Evolutionary conservation across 2,329 filamentous ascomycete species (phyloP), one percentile per base, ranked within the genome.

Genomic region (Talaromyces sp.): DNA sequence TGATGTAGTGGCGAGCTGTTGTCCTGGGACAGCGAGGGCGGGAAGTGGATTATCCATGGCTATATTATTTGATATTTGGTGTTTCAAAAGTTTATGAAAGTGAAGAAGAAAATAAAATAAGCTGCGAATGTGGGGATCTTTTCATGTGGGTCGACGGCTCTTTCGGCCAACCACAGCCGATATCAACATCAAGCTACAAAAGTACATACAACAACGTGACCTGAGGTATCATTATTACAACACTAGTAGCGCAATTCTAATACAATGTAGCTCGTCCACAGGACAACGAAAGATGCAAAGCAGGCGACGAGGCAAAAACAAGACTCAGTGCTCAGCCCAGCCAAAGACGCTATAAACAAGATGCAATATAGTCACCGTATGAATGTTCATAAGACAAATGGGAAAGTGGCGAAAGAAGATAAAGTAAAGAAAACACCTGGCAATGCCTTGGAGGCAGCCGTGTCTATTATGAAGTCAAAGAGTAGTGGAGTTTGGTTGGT

Each of bases 1-100:
- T 63, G 85, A 82, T 19, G 84, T 79, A 19, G 89, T 80, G 35
- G 91, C 93, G 47, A 99, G 86, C 54, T 88, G 81, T 75, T 95
- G 91, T 75, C 95, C 95, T 11, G 95, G 95, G 57, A 96, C 84
- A 63, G 89, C 91, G 70, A 92, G 66, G 27, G 72, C 66, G n/a
- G 79, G 78, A 31, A 81, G 67, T 3, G 75, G 65, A 58, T 69
- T 70, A 66, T 71, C 64, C 74, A 77, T 78, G 33, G 52, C 58
- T 37, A 45, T 17, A n/a, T 37, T 31, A 5, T 22, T 13, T 27
- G 15, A 25, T 35, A 33, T 11, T n/a, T 2, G 3, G 8, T 13
- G 17, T 33, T 13, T 35, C 10, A 13, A 39, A 4, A 3, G 2
- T 35, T 33, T 35, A 13, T n/a, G 15, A 9, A 37, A 56, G 52